These are phyloP conservation scores for Stereocaulon alpinum DNA, from an alignment of 495 filamentous ascomycete genomes.

Conservation along the genomic window DNA sequence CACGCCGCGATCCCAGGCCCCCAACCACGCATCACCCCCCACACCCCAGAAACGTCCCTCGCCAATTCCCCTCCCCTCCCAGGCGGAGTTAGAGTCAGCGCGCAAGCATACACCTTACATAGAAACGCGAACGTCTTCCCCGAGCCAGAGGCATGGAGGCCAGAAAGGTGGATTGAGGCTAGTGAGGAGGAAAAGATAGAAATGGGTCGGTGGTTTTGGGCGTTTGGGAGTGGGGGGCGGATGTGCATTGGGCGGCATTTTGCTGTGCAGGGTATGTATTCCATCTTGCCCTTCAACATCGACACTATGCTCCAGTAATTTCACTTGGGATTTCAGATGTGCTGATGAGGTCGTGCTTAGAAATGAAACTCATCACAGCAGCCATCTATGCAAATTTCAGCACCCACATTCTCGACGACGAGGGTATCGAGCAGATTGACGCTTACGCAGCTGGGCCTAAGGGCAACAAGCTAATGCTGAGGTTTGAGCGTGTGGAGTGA, in stretches of 20 bases:
- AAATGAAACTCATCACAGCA: conserved; percentile 39
- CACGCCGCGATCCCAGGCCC: conserved; percentile 66
- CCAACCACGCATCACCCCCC: conserved; percentile 64
- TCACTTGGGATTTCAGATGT: not conserved
- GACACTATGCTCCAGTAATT: too few relatives aligned
- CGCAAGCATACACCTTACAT: conserved; percentile 63
- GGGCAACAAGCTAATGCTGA: conserved; percentile 36
- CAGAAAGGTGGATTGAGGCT: conserved; percentile 48
- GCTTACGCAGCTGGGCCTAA: conserved; percentile 54
- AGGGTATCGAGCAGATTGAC: conserved; percentile 52
- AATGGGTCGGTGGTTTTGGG: conserved; percentile 67
- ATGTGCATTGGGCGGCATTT: conserved; percentile 83
- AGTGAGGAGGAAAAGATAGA: conserved; percentile 35
- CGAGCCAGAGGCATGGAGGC: conserved; percentile 49
- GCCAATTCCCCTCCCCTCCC: conserved; percentile 48
- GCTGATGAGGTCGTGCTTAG: conserved; percentile 17
- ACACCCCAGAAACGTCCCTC: conserved; percentile 33
- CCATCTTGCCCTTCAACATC: too few relatives aligned
- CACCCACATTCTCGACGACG: conserved; percentile 46
- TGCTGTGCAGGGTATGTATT: conserved; percentile 58
- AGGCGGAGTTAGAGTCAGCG: conserved; percentile 55
- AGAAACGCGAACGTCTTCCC: conserved; percentile 52
- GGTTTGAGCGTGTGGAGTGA: conserved; percentile 27
- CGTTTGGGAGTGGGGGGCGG: conserved; percentile 69
- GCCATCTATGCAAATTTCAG: conserved; percentile 61